Conservation (phyloP, 2,329 filamentous ascomycete genomes). For the Zasmidium citrigriseum region DNA sequence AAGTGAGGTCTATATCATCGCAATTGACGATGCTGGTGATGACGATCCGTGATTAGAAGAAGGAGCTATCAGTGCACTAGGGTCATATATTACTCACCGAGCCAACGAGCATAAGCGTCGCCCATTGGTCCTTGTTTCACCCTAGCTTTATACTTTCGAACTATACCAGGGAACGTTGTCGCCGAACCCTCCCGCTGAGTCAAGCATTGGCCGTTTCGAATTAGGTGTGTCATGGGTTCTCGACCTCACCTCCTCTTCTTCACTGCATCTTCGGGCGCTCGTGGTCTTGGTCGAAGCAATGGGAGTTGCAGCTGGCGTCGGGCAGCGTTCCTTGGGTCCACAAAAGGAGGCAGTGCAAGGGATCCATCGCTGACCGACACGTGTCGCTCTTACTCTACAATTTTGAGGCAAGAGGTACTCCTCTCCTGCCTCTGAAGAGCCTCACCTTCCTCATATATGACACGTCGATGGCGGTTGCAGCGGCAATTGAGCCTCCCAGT, state of each 20-base stretch:
- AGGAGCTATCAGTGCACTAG: too few relatives aligned
- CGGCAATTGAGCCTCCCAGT: too few relatives aligned
- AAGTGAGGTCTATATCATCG: too few relatives aligned
- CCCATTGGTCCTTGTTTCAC: not conserved
- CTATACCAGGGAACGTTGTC: not conserved
- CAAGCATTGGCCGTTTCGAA: not conserved
- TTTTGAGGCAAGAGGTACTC: not conserved
- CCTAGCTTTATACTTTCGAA: not conserved
- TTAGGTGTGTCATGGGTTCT: not conserved
- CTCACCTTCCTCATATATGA: not conserved
- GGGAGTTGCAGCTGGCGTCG: not conserved
- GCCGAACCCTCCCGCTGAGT: not conserved
- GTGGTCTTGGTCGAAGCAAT: not conserved
- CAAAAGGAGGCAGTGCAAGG: not conserved
- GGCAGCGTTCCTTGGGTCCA: not conserved
- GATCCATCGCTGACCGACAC: not conserved
- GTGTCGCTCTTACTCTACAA: not conserved
- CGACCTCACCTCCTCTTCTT: not conserved
- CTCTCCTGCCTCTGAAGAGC: not conserved
- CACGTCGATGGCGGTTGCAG: too few relatives aligned
- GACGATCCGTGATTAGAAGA: too few relatives aligned
- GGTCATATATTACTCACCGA: too few relatives aligned
- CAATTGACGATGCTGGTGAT: too few relatives aligned
- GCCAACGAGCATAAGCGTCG: not conserved
- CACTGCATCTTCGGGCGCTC: not conserved